phyloP scores from a whole-genome alignment of 768 basidiomycete species.

The Phaeolepiota aurea region DNA sequence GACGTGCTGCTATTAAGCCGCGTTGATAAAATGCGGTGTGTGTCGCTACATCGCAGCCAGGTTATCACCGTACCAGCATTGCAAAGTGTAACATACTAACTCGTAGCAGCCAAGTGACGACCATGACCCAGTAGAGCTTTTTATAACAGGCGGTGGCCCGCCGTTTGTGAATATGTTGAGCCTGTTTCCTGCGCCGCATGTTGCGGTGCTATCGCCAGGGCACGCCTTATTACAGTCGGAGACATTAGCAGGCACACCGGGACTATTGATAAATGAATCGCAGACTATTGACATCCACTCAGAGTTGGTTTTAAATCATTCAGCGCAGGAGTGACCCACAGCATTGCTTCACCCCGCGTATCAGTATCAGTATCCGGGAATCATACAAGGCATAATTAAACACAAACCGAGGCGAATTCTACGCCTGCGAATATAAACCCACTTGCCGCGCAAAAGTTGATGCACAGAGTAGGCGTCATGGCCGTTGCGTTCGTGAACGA shows the following conservation, averaged over 20 bases:
- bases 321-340: background rate
- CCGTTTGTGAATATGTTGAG: background rate
- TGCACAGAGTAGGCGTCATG: background rate
- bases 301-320: background rate
- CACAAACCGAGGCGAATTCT: background rate
- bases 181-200: background rate
- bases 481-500: too few species aligned
- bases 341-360: background rate
- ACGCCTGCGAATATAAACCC: background rate
- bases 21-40: too few species aligned
- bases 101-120: background rate
- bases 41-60: too few species aligned
- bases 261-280: background rate
- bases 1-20: background rate
- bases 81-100: background rate
- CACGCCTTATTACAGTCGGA: background rate
- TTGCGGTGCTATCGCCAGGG: background rate
- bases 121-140: background rate
- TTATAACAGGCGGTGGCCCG: background rate
- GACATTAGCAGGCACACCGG: background rate
- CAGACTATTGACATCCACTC: background rate
- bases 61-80: background rate
- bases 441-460: background rate
- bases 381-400: background rate
- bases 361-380: background rate